Percentiles rank a stretch among this genome's conserved stretches.
These are phyloP conservation scores for Neonectria faginata DNA, from an alignment of 2,329 filamentous ascomycete genomes.

Conservation along the genomic window DNA sequence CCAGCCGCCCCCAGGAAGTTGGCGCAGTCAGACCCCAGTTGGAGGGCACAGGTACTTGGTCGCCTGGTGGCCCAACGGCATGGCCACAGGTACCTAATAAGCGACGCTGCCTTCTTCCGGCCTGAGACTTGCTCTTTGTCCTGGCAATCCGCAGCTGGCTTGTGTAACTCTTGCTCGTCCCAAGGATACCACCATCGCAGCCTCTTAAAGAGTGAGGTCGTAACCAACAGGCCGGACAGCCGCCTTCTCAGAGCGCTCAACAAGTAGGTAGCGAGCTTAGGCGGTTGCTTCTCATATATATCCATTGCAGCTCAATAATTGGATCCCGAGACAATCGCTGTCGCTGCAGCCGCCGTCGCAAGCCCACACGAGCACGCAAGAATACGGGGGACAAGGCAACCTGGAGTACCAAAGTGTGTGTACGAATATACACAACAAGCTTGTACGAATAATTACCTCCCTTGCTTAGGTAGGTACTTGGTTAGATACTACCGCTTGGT, in stretches of 20 bases:
- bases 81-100: slow-evolving; percentile 37
- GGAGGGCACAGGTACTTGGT: slow-evolving; percentile 26
- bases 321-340: slow-evolving; percentile 24
- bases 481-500: neutral
- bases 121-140: slow-evolving; percentile 26
- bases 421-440: neutral
- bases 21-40: neutral
- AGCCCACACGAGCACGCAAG: slow-evolving; percentile 44
- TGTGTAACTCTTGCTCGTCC: slow-evolving; percentile 32
- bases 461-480: too few relatives aligned
- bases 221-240: neutral
- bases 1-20: slow-evolving; percentile 5
- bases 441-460: neutral
- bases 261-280: neutral
- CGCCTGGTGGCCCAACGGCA: slow-evolving; percentile 37
- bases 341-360: slow-evolving; percentile 26
- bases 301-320: neutral
- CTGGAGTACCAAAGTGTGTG: slow-evolving; percentile 19
- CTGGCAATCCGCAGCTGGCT: slow-evolving; percentile 21
- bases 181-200: slow-evolving; percentile 14
- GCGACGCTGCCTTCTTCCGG: slow-evolving; percentile 7
- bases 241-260: slow-evolving; percentile 1
- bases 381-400: slow-evolving; percentile 33
- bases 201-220: neutral
- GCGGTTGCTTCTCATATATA: neutral